These are phyloP conservation scores for Kalmusia sp. DNA, from an alignment of 2,329 filamentous ascomycete genomes.

Conservation along the genomic window DNA sequence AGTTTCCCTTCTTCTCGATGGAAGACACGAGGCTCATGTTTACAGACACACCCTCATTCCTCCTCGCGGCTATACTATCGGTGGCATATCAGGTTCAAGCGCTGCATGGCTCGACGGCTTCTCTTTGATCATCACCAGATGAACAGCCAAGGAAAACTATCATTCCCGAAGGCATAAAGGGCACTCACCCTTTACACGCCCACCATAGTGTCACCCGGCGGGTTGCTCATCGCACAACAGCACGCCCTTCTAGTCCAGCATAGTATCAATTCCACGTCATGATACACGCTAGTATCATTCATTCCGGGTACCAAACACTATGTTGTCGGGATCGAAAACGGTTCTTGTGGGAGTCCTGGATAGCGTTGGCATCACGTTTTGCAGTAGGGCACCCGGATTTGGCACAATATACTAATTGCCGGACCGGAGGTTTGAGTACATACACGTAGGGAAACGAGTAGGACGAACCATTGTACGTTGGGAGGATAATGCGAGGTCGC, in stretches of 20 bases:
- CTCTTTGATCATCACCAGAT: constrained; percentile 78
- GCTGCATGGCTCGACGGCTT: constrained; percentile 85
- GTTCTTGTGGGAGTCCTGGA: constrained; percentile 1
- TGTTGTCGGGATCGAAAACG: neutral
- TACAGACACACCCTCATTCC: constrained; percentile 84
- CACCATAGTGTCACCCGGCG: neutral
- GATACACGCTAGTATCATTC: neutral
- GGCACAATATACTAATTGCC: no score
- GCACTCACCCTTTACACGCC: neutral
- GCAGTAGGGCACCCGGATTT: neutral
- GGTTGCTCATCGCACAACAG: neutral
- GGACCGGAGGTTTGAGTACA: neutral
- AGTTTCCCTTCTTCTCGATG: constrained; percentile 50
- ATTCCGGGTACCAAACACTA: neutral
- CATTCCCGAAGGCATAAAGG: neutral
- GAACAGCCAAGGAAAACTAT: constrained; percentile 31
- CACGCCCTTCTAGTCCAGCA: neutral
- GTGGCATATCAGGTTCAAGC: constrained; percentile 83
- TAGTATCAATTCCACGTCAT: neutral
- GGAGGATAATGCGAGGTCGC: neutral
- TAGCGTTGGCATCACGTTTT: neutral
- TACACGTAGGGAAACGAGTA: neutral
- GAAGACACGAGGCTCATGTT: constrained; percentile 27
- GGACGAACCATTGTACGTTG: neutral
- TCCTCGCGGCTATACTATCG: constrained; percentile 86